phyloP scores from a whole-genome alignment of 164 flowering plant species.

The Vitis rupestris region DNA sequence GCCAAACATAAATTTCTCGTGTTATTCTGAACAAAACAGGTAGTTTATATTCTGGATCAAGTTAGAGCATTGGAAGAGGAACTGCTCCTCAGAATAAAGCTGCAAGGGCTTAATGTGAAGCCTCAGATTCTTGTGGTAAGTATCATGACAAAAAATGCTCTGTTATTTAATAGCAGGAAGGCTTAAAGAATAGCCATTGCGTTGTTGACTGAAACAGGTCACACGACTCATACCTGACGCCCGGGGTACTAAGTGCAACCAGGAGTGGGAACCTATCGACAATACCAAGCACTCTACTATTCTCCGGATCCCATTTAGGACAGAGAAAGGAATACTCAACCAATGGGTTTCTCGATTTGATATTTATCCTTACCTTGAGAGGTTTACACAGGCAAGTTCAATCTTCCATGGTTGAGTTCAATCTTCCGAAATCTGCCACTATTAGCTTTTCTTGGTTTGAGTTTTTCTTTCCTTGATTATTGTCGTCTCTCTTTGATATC shows the following conservation, averaged over 20 bases:
- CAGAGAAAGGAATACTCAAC: constrained; percentile 40
- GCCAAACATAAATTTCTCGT: too few relatives aligned
- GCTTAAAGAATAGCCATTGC: not conserved
- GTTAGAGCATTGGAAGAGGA: constrained; percentile 48
- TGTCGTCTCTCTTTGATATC: not conserved
- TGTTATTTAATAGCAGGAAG: too few relatives aligned
- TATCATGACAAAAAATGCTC: not conserved
- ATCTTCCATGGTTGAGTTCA: too few relatives aligned
- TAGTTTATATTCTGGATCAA: constrained; percentile 55
- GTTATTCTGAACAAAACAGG: constrained; percentile 13
- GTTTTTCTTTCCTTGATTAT: not conserved
- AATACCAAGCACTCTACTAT: constrained; percentile 49
- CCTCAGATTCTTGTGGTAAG: constrained; percentile 50
- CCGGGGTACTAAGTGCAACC: constrained; percentile 57
- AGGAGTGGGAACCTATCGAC: constrained; percentile 44
- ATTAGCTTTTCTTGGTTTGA: not conserved
- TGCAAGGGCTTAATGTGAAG: constrained; percentile 38
- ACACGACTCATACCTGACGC: constrained; percentile 69
- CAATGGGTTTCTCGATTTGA: constrained; percentile 69
- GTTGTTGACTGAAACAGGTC: constrained; percentile 27
- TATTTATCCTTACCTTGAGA: constrained; percentile 61
- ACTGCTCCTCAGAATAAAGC: constrained; percentile 34
- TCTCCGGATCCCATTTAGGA: constrained; percentile 55
- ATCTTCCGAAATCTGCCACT: not conserved
- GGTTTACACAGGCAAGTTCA: constrained; percentile 47